Conservation (phyloP, 805 yeast genomes). For the Candida piceae region DNA sequence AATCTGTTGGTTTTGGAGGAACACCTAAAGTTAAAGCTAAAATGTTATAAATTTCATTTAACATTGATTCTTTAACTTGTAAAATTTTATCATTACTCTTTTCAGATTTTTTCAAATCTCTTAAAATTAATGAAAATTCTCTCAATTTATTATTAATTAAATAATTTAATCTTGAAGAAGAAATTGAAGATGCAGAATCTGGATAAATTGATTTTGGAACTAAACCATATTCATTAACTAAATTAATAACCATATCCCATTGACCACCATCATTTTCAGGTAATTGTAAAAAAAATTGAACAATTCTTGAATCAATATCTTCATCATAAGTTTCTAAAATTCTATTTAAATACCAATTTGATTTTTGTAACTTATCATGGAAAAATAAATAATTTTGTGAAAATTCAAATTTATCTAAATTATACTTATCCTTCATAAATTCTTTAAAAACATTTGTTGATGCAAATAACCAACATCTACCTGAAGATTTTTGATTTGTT, state of each 20-base stretch:
- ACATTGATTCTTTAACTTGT: conserved; percentile 33
- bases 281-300: conserved; percentile 55
- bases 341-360: conserved; percentile 75
- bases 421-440: conserved; percentile 55
- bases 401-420: conserved; percentile 65
- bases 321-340: conserved; percentile 63
- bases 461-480: conserved; percentile 90
- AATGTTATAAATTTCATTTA: conserved; percentile 61
- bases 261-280: conserved; percentile 89
- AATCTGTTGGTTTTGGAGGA: conserved; percentile 69
- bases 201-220: conserved; percentile 73
- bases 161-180: conserved; percentile 53
- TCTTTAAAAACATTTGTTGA: conserved; percentile 72
- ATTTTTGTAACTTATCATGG: conserved; percentile 83
- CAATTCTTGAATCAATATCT: conserved; percentile 65
- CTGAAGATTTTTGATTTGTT: conserved; percentile 71
- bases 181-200: conserved; percentile 58
- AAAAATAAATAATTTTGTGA: conserved; percentile 79
- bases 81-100: conserved; percentile 25
- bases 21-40: conserved; percentile 68
- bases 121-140: conserved; percentile 68
- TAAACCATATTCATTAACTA: conserved; percentile 73
- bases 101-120: conserved; percentile 42
- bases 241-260: conserved; percentile 78
- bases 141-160: conserved; percentile 67